A percentile compares a stretch with the other conserved stretches of the same genome.
Evolutionary conservation across 73 alveolate species (phyloP).

Genomic region (Durusdinium trenchii): DNA sequence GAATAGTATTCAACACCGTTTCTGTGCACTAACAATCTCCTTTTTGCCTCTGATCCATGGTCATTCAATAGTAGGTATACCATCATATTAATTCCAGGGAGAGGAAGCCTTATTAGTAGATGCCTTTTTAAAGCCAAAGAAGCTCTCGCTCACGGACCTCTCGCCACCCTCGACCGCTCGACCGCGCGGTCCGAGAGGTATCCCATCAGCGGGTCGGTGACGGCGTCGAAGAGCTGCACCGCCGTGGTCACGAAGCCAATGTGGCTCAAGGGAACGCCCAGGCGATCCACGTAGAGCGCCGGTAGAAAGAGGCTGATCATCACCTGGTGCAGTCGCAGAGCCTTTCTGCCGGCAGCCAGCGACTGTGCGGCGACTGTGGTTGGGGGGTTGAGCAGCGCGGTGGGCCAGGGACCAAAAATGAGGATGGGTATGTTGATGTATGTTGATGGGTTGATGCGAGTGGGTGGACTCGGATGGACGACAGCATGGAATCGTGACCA

Average conservation of each 20-base stretch:
- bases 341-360: background rate
- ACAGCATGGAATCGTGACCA: background rate
- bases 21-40: no score
- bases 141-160: background rate
- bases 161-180: no score
- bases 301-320: slow-evolving; percentile 34
- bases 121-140: background rate
- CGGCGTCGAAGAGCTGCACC: slow-evolving; percentile 73
- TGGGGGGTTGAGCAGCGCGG: no score
- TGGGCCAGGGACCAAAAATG: no score
- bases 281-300: slow-evolving; percentile 43
- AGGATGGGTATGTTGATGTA: no score
- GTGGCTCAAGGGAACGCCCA: slow-evolving; percentile 51
- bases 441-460: no score
- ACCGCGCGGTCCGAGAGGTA: slow-evolving; percentile 20
- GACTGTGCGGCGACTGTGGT: background rate
- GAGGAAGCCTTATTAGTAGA: no score
- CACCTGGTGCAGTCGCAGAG: background rate
- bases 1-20: no score
- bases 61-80: no score
- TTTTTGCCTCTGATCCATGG: no score
- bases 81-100: no score
- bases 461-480: background rate
- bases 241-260: slow-evolving; percentile 11
- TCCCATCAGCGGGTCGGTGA: slow-evolving; percentile 48